These are phyloP conservation scores for Nidula niveotomentosa DNA, from an alignment of 1,284 basidiomycete genomes.

Conservation along the genomic window DNA sequence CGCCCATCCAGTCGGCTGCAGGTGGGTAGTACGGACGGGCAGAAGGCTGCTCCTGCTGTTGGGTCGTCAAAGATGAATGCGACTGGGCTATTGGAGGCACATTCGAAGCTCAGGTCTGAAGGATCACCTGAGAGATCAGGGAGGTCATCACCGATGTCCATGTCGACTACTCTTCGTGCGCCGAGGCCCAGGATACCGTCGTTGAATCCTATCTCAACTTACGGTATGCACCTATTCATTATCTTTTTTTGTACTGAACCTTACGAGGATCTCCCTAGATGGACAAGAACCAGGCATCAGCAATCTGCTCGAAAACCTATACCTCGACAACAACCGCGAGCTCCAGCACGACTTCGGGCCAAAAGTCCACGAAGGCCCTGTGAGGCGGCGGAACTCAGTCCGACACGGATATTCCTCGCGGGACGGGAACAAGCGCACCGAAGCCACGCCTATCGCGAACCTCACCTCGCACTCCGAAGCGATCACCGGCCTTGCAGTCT, in stretches of 20 bases:
- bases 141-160: constrained; percentile 65
- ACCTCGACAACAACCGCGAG: constrained; percentile 83
- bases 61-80: constrained; percentile 80
- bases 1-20: constrained; percentile 62
- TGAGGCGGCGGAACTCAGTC: constrained; percentile 70
- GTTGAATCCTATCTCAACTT: constrained; percentile 61
- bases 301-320: constrained; percentile 86
- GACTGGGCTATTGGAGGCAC: constrained; percentile 71
- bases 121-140: constrained; percentile 68
- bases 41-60: constrained; percentile 83
- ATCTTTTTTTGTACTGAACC: background rate
- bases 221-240: constrained; percentile 48
- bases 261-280: constrained; percentile 46
- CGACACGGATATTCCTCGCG: constrained; percentile 64
- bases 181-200: constrained; percentile 47
- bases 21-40: constrained; percentile 65
- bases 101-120: constrained; percentile 60
- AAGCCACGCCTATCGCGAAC: constrained; percentile 82
- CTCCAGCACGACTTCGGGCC: constrained; percentile 90
- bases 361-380: constrained; percentile 75
- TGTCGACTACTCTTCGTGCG: constrained; percentile 50
- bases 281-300: constrained; percentile 86
- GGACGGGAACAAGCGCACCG: constrained; percentile 57
- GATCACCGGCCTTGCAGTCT: constrained; percentile 82
- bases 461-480: constrained; percentile 83